Percentiles rank a stretch among this genome's conserved stretches.
phyloP scores from a whole-genome alignment of 2,329 filamentous ascomycete species.

The Fusarium begoniae region DNA sequence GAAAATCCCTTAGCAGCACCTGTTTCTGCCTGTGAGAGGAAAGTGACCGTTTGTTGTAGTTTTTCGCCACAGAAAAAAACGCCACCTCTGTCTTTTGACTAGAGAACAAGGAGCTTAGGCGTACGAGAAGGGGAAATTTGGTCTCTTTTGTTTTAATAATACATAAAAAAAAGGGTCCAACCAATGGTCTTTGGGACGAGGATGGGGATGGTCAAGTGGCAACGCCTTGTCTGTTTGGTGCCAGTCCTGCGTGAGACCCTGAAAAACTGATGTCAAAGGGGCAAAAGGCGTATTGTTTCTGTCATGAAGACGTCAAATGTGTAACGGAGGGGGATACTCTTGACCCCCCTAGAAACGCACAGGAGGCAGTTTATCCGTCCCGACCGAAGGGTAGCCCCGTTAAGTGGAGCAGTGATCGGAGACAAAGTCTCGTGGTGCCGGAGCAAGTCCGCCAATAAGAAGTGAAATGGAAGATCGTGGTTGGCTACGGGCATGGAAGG shows the following conservation, averaged over 20 bases:
- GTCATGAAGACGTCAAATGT: conserved; percentile 20
- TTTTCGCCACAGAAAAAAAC: conserved; percentile 24
- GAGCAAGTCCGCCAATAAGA: conserved; percentile 20
- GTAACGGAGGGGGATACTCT: not conserved
- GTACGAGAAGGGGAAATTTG: conserved; percentile 3
- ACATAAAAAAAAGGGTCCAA: not conserved
- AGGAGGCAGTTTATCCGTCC: conserved; percentile 2
- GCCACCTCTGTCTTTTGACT: conserved; percentile 5
- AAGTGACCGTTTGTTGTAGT: not conserved
- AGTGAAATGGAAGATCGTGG: not conserved
- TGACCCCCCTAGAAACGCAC: not conserved
- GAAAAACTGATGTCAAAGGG: conserved; percentile 1
- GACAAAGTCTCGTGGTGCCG: not conserved
- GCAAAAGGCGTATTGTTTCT: not conserved
- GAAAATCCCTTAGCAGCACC: conserved; percentile 23
- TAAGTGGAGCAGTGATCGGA: not conserved
- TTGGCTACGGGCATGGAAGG: not conserved
- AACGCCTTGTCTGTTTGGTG: not conserved
- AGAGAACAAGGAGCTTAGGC: not conserved
- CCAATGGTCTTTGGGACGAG: not conserved
- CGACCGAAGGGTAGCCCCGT: not conserved
- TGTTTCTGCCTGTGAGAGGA: not conserved
- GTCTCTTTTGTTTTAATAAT: not conserved
- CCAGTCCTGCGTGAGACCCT: conserved; percentile 19
- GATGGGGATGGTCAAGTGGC: not conserved